Conservation (phyloP, 2,329 filamentous ascomycete species). For the Cytospora leucostoma region DNA sequence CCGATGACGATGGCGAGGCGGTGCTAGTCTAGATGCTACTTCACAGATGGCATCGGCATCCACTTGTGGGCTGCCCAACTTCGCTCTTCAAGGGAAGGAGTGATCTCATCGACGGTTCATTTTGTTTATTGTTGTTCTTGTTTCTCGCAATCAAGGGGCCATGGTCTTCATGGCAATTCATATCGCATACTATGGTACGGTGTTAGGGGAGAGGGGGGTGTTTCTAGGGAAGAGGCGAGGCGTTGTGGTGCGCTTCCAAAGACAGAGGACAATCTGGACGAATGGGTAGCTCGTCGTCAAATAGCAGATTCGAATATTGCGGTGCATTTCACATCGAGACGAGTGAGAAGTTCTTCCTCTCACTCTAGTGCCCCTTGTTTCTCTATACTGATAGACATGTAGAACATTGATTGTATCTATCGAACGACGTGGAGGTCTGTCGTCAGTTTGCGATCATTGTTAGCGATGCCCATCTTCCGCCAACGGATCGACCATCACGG, state of each 20-base stretch:
- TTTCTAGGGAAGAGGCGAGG: background rate
- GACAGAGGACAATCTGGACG: background rate
- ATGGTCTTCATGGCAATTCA: background rate
- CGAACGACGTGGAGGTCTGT: no score
- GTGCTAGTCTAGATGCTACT: slow-evolving; percentile 43
- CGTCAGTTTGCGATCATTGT: no score
- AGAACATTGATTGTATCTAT: background rate
- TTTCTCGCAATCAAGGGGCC: background rate
- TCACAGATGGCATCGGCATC: background rate
- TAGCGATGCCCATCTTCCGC: background rate
- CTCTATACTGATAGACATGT: background rate
- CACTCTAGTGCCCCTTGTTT: background rate
- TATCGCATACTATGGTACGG: background rate
- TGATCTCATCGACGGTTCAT: background rate
- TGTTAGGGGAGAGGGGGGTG: background rate
- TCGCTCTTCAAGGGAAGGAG: background rate
- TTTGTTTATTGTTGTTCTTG: background rate
- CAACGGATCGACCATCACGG: background rate
- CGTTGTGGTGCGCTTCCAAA: background rate
- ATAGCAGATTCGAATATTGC: background rate
- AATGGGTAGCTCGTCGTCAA: background rate
- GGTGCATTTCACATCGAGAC: background rate
- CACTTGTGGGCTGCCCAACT: background rate
- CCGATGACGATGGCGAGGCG: slow-evolving; percentile 54
- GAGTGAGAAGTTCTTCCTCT: background rate